These are phyloP conservation scores for Sarocladium kiliense DNA, from an alignment of 2,329 filamentous ascomycete species.

Conservation along the genomic window DNA sequence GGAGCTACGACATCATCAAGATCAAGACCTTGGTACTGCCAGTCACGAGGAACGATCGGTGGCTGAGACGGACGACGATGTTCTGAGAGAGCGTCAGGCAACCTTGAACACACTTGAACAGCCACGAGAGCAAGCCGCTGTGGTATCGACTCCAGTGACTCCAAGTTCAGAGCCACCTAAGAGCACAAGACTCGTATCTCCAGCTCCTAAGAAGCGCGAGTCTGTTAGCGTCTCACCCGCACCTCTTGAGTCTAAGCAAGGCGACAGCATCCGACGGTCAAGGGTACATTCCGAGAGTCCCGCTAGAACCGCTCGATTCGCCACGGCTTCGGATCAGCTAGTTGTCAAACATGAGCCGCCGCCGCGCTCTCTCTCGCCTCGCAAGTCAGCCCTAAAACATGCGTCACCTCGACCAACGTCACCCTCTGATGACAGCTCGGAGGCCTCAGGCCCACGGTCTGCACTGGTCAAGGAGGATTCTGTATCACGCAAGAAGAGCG, in stretches of 20 bases:
- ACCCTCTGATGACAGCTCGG: conserved; percentile 44
- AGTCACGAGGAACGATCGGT: neutral
- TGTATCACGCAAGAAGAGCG: conserved; percentile 54
- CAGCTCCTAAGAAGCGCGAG: conserved; percentile 8
- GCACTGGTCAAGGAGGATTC: conserved; percentile 30
- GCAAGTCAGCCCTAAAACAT: conserved; percentile 72
- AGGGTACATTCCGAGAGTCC: conserved; percentile 54
- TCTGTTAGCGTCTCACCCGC: neutral
- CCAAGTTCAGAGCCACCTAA: conserved; percentile 8
- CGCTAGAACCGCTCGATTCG: conserved; percentile 67
- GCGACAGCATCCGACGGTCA: conserved; percentile 17
- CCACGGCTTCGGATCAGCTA: conserved; percentile 47
- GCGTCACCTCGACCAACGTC: conserved; percentile 47
- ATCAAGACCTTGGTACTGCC: neutral
- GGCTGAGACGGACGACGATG: neutral
- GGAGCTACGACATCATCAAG: neutral
- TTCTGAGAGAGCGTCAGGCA: neutral
- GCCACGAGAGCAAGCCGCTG: conserved; percentile 3
- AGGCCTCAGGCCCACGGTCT: conserved; percentile 28
- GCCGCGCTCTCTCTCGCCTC: conserved; percentile 65
- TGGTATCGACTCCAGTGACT: neutral
- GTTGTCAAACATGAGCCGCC: conserved; percentile 63
- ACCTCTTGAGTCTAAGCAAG: conserved; percentile 7
- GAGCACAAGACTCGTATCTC: conserved; percentile 13
- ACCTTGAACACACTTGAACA: neutral